These are phyloP conservation scores for Botrytis squamosa DNA, from an alignment of 2,329 filamentous ascomycete genomes.

Conservation along the genomic window DNA sequence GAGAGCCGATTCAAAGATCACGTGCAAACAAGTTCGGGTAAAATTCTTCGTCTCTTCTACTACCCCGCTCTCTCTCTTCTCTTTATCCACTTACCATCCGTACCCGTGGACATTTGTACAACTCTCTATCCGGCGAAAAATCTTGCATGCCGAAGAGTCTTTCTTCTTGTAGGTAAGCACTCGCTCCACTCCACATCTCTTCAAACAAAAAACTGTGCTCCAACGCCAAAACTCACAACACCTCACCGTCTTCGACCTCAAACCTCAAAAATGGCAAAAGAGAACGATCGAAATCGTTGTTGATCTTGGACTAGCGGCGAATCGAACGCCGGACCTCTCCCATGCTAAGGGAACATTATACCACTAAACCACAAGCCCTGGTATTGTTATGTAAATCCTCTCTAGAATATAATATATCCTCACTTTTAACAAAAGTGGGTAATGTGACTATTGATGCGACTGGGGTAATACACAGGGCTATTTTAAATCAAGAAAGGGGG, in stretches of 20 bases:
- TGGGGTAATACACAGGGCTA: no score
- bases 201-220: not conserved
- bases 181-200: not conserved
- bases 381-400: no score
- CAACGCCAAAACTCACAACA: not conserved
- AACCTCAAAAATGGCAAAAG: not conserved
- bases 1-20: not conserved
- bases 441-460: no score
- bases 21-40: not conserved
- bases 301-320: not conserved
- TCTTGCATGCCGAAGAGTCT: not conserved
- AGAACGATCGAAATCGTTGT: accelerated
- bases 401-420: no score
- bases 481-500: no score
- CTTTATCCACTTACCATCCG: not conserved
- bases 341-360: not conserved
- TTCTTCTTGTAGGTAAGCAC: not conserved
- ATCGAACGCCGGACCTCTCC: not conserved
- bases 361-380: not conserved
- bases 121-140: not conserved
- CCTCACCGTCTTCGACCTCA: not conserved
- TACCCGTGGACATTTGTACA: not conserved
- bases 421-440: no score
- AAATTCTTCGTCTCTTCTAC: not conserved
- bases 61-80: not conserved